Base-by-base conservation (phyloP, 2,329 filamentous ascomycete species). In the Alternaria brassicae region DNA sequence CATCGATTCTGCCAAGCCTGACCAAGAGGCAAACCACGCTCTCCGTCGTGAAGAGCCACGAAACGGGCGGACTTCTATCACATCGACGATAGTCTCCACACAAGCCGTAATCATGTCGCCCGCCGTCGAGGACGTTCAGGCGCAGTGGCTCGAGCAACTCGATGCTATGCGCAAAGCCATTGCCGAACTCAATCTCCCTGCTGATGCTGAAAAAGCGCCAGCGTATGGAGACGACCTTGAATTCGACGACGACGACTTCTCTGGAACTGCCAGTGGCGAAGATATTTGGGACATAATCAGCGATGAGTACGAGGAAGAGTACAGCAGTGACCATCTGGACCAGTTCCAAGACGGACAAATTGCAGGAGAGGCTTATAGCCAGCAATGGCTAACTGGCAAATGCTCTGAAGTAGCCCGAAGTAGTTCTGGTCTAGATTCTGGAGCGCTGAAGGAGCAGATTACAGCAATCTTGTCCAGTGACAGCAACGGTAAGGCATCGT, bases 201-300 rank as follows among this genome's bases (percentile, higher is more conserved):
- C 78, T 44, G 70, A 78, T 36, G 81, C 84, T 63, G 77, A 81
- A 28, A 77, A 80, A 42, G 72, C 79, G 37, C 80, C 81, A 45
- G 74, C 80, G 47, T 87, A 88, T 69, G 85, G 83, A 17, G 80
- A 84, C 12, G 84, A 88, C 53, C 79, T 89, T 34, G 82, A 89
- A 41, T 79, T 89, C 50, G 88, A 91, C 62, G 87, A 92, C 8
- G 89, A 91, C 32, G 84, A 87, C 45, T 79, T 85, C 21, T 85
- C 84, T 3, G 85, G 82, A 4, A 86, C 86, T 5, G 87, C 85
- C 41, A 87, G 85, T 17, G 86, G 87, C 5, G 91, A 94, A 58
- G 93, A 97, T 78, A 89, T 97, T 9, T 97, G 94, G 94, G 93
- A 97, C 75, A 88, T 96, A 58, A 92, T 96, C 72, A 92, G 89